Evolutionary conservation across 140 eudicot genomes (phyloP).

Genomic region (Oenanthe javanica): DNA sequence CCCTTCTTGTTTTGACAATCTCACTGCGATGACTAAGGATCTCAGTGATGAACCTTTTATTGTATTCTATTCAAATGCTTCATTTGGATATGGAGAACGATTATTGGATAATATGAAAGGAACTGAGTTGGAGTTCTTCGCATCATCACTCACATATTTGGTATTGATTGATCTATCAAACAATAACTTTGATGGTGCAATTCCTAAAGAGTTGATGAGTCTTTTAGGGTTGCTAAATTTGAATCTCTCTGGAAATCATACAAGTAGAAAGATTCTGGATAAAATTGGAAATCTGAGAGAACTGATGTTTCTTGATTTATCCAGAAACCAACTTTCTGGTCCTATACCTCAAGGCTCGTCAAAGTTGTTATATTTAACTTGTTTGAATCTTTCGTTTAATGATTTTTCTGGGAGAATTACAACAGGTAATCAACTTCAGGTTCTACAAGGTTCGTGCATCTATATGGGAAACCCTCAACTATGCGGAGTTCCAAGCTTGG

Average conservation of each 20-base stretch:
- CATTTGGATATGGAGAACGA: not conserved
- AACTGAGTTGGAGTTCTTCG: not conserved
- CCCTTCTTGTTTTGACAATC: constrained; percentile 4
- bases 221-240: constrained; percentile 8
- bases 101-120: constrained; percentile 15
- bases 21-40: constrained; percentile 5
- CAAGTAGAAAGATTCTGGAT: constrained; percentile 14
- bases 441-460: constrained; percentile 14
- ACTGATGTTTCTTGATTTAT: constrained; percentile 27
- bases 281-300: constrained; percentile 13
- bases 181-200: constrained; percentile 17
- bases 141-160: not conserved
- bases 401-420: constrained; percentile 22
- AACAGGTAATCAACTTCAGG: constrained; percentile 20
- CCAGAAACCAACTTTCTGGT: constrained; percentile 23
- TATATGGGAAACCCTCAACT: constrained; percentile 11
- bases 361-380: constrained; percentile 3
- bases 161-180: constrained; percentile 23
- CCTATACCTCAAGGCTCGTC: constrained; percentile 20
- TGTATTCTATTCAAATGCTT: not conserved
- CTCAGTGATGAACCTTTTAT: not conserved
- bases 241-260: constrained; percentile 16
- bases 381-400: constrained; percentile 24
- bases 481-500: constrained; percentile 20
- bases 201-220: constrained; percentile 19